Conservation (phyloP, 331 rosid species). For the Quercus lobata region DNA sequence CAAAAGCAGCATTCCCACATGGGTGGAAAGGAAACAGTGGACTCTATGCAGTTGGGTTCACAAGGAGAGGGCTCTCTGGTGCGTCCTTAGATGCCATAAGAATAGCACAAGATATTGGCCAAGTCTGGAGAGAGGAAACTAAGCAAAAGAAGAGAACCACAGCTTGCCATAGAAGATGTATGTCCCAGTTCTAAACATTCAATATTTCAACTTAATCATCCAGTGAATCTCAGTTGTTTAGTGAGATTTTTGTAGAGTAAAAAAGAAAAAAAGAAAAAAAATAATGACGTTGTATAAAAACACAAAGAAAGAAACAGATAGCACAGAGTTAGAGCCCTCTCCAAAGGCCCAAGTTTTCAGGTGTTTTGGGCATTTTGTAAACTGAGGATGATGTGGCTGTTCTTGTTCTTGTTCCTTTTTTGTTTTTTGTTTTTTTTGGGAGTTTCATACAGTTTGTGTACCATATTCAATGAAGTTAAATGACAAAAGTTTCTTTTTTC, state of each 20-base stretch:
- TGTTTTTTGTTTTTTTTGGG: slow-evolving; percentile 6
- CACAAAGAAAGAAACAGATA: slow-evolving; percentile 17
- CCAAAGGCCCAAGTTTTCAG: slow-evolving; percentile 56
- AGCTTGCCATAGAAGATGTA: slow-evolving; percentile 77
- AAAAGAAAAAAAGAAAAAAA: slow-evolving; percentile 10
- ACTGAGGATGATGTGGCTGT: slow-evolving; percentile 69
- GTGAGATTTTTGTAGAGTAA: slow-evolving; percentile 33
- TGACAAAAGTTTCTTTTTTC: slow-evolving; percentile 13
- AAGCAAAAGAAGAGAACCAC: slow-evolving; percentile 49
- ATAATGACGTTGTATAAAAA: slow-evolving; percentile 22
- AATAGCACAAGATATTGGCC: slow-evolving; percentile 80
- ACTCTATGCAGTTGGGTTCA: slow-evolving; percentile 91
- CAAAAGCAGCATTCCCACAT: slow-evolving; percentile 70
- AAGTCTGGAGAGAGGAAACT: slow-evolving; percentile 70
- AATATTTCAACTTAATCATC: background rate
- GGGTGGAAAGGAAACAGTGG: slow-evolving; percentile 91
- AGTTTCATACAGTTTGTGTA: slow-evolving; percentile 33
- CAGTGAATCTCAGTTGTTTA: slow-evolving; percentile 10
- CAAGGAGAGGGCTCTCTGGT: slow-evolving; percentile 91
- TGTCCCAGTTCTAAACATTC: slow-evolving; percentile 60
- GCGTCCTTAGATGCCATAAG: slow-evolving; percentile 76
- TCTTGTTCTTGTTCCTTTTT: too few relatives aligned
- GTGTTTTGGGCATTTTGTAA: slow-evolving; percentile 56
- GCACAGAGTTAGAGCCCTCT: slow-evolving; percentile 69
- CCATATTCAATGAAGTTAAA: slow-evolving; percentile 18